phyloP scores from a whole-genome alignment of 345 rosid species.

The Triadica sebifera region DNA sequence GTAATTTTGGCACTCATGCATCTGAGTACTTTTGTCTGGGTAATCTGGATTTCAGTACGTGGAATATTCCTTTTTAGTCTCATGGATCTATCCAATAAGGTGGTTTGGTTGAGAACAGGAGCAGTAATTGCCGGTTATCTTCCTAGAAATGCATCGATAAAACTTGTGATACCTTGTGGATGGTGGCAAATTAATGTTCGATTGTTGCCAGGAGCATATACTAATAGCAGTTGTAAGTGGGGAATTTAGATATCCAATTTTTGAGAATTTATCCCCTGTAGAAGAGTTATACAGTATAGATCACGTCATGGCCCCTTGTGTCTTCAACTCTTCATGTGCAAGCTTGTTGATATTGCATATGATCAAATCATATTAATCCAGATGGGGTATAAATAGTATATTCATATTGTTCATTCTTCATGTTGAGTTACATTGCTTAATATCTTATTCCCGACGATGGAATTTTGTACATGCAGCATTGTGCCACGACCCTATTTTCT shows the following conservation, averaged over 20 bases:
- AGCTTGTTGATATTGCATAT: slow-evolving; percentile 8
- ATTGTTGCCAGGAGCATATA: slow-evolving; percentile 18
- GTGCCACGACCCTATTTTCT: too few species aligned
- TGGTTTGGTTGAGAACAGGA: slow-evolving; percentile 17
- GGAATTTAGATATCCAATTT: slow-evolving; percentile 3
- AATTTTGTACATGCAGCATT: background rate
- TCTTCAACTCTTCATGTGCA: background rate
- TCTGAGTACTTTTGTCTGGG: slow-evolving; percentile 6
- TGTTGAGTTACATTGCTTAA: background rate
- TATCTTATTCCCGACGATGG: background rate
- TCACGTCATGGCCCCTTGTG: slow-evolving; percentile 11
- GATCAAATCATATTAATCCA: background rate
- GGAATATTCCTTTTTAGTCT: slow-evolving; percentile 4
- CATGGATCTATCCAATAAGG: slow-evolving; percentile 20
- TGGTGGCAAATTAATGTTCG: background rate
- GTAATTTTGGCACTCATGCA: slow-evolving; percentile 18
- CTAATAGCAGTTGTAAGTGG: slow-evolving; percentile 20
- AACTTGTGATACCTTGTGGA: background rate
- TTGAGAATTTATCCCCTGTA: slow-evolving; percentile 12
- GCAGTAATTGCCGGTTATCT: slow-evolving; percentile 9
- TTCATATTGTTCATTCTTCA: background rate
- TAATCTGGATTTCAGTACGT: slow-evolving; percentile 4
- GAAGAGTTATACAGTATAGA: slow-evolving; percentile 27
- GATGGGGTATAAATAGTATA: background rate
- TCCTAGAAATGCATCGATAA: slow-evolving; percentile 16